These are phyloP conservation scores for Coemansia sp. DNA, from an alignment of 192 early-diverging fungal genomes.

Conservation along the genomic window DNA sequence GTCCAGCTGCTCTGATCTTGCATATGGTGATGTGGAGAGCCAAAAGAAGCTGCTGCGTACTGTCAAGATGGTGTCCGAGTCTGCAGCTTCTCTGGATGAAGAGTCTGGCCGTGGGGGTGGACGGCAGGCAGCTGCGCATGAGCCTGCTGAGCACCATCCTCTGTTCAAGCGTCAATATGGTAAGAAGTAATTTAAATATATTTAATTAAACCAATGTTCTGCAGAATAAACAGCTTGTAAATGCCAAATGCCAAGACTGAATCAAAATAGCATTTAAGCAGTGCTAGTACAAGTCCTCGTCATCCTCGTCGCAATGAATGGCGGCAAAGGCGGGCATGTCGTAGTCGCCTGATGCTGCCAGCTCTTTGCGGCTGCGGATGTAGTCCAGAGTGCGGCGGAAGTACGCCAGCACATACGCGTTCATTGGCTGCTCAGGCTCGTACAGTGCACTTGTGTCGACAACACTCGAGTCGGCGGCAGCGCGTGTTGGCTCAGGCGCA, in stretches of 20 bases:
- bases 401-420: conserved; percentile 68
- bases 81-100: conserved; percentile 57
- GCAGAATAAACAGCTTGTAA: too few species aligned
- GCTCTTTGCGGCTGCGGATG: conserved; percentile 56
- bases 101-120: conserved; percentile 45
- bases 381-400: conserved; percentile 70
- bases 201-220: too few species aligned
- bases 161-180: conserved; percentile 67
- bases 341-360: conserved; percentile 39
- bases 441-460: conserved; percentile 64
- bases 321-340: conserved; percentile 51
- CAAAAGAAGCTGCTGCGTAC: conserved; percentile 85
- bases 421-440: conserved; percentile 59
- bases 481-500: conserved; percentile 54
- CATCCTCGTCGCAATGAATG: conserved; percentile 44
- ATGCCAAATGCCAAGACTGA: too few species aligned
- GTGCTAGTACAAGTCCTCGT: not conserved
- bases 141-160: conserved; percentile 60
- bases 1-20: conserved; percentile 73
- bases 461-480: conserved; percentile 40
- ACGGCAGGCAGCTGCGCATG: conserved; percentile 38
- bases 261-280: too few species aligned
- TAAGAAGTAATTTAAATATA: conserved; percentile 1
- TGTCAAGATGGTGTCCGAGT: conserved; percentile 74
- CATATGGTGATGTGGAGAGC: conserved; percentile 67